Evolutionary conservation across 2,329 filamentous ascomycete species (phyloP), one percentile per base, ranked within the genome.

Genomic region (Piedraia hortae): DNA sequence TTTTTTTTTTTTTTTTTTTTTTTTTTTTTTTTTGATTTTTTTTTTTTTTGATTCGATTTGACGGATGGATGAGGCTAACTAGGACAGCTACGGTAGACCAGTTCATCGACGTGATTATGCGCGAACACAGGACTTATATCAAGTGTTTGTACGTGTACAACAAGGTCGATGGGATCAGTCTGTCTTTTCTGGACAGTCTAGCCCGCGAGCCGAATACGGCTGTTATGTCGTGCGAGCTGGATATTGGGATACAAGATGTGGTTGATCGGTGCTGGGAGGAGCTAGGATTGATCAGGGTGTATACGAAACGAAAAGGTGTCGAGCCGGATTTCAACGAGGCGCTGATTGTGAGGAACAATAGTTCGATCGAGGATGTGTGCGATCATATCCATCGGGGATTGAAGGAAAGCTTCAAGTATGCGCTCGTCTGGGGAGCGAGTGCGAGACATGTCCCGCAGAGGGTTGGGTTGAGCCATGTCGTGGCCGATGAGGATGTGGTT

Each of bases 71-170:
- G n/a, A n/a, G n/a, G n/a, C n/a, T n/a, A n/a, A 16, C 19, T 15
- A 3, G 4, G 14, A 14, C 21, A 62, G 77, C 72, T 18, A 93
- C 85, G 1, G 78, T 97, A 16, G 85, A 97, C 50, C 82, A 97
- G 48, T 73, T 97, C 46, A 97, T 97, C 51, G 85, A 97, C 46
- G 78, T 91, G 29, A 91, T 97, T 48, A 93, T 93, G 82, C 89
- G 85, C 48, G 77, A 91, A 42, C 85, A 97, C 54, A 59, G 85
- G 41, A 97, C 89, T 47, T 97, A 97, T 55, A 91, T 97, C 54
- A 62, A 62, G 42, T 71, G 65, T 41, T 59, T 97, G 14, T 97
- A 97, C 50, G 82, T 93, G 14, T 97, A 97, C 65, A 97, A 97
- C 69, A 97, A 97, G 53, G 89, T 97, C 50, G 85, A 97, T 51